phyloP scores from a whole-genome alignment of 1,139 yeast species.

The Pichia sp. region DNA sequence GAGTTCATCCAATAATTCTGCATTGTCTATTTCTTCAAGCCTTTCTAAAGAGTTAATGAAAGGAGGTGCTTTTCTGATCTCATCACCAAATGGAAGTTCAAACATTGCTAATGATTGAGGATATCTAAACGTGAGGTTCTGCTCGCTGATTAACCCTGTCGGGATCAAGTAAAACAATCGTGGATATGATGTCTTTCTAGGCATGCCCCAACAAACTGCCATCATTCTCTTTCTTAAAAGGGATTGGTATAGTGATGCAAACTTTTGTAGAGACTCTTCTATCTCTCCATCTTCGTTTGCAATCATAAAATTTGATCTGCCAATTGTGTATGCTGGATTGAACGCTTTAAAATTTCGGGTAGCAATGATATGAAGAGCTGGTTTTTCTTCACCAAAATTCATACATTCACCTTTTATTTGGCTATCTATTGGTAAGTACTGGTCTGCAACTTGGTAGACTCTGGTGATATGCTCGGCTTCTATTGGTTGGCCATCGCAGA shows the following conservation, averaged over 20 bases:
- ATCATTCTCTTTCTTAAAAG: slow-evolving; percentile 45
- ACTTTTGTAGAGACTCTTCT: slow-evolving; percentile 58
- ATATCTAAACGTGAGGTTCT: slow-evolving; percentile 7
- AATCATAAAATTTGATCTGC: slow-evolving; percentile 52
- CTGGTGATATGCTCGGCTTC: slow-evolving; percentile 30
- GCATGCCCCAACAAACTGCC: slow-evolving; percentile 69
- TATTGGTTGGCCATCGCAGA: slow-evolving; percentile 39
- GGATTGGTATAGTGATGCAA: slow-evolving; percentile 60
- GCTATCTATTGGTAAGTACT: slow-evolving; percentile 33
- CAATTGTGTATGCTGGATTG: slow-evolving; percentile 46
- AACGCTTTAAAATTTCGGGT: slow-evolving; percentile 44
- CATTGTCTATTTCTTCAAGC: slow-evolving; percentile 13
- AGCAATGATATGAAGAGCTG: slow-evolving; percentile 51
- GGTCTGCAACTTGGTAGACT: slow-evolving; percentile 40
- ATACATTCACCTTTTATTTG: slow-evolving; percentile 7
- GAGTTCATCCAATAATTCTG: slow-evolving; percentile 21
- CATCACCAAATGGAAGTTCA: slow-evolving; percentile 58
- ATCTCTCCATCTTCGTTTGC: slow-evolving; percentile 48
- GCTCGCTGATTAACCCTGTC: slow-evolving; percentile 24
- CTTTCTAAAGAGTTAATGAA: slow-evolving; percentile 15
- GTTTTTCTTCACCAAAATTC: slow-evolving; percentile 31
- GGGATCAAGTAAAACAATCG: slow-evolving; percentile 56
- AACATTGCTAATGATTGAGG: slow-evolving; percentile 61
- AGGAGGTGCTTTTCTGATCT: slow-evolving; percentile 47
- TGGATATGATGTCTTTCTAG: slow-evolving; percentile 50